Evolutionary conservation across 192 early-diverging fungal genomes (phyloP).

Genomic region (Gigaspora rosea): DNA sequence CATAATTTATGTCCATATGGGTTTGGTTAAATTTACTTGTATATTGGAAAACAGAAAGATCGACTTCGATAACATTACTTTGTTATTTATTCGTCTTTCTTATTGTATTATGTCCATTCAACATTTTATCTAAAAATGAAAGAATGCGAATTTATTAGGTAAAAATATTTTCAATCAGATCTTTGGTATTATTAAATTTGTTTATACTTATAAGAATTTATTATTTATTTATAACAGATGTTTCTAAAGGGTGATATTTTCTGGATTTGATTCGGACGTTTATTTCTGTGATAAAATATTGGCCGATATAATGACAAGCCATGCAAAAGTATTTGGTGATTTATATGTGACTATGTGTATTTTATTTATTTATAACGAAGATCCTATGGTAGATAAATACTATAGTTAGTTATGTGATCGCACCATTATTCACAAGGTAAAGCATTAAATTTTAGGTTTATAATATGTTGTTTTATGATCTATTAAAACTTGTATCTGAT

Average conservation of each 20-base stretch:
- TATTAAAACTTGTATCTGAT: neutral
- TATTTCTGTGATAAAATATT: conserved; percentile 79
- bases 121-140: conserved; percentile 51
- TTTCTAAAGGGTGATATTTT: conserved; percentile 50
- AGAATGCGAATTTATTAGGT: conserved; percentile 58
- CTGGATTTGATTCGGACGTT: conserved; percentile 54
- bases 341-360: conserved; percentile 68
- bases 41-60: conserved; percentile 38
- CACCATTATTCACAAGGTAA: conserved; percentile 63
- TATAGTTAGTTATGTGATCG: conserved; percentile 38
- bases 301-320: conserved; percentile 94
- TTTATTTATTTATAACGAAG: conserved; percentile 48
- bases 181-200: neutral
- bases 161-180: neutral
- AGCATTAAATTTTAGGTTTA: neutral
- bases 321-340: conserved; percentile 87
- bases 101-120: conserved; percentile 52
- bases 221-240: conserved; percentile 40
- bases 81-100: conserved; percentile 46
- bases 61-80: conserved; percentile 45
- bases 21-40: conserved; percentile 51
- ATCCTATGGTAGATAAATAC: conserved; percentile 39
- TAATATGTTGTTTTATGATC: too few species aligned
- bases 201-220: neutral
- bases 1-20: conserved; percentile 41